Evolutionary conservation across 768 basidiomycete genomes (phyloP).

Genomic region (Suillus spraguei): DNA sequence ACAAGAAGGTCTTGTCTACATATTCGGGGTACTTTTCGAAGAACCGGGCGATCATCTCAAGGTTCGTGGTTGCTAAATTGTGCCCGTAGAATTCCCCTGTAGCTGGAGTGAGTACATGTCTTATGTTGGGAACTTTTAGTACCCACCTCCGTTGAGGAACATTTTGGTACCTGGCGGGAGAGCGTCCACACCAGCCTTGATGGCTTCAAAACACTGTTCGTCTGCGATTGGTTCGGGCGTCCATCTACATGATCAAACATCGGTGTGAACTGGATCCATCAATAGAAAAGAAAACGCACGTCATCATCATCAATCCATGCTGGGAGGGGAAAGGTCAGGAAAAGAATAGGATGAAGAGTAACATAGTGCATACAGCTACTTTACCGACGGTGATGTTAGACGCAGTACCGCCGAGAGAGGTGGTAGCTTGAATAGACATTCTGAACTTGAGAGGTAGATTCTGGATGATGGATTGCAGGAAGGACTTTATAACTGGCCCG

Average conservation of each 20-base stretch:
- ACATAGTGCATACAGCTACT: slow-evolving; percentile 6
- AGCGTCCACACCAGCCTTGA: slow-evolving; percentile 52
- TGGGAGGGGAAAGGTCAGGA: neutral
- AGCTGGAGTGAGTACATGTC: neutral
- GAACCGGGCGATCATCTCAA: slow-evolving; percentile 53
- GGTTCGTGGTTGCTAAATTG: slow-evolving; percentile 42
- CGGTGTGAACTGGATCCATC: slow-evolving; percentile 1
- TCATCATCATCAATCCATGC: slow-evolving; percentile 60
- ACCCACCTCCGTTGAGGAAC: slow-evolving; percentile 51
- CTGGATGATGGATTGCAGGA: neutral
- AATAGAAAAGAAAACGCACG: slow-evolving; percentile 31
- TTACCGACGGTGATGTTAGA: neutral
- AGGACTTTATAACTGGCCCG: neutral
- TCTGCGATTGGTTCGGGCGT: slow-evolving; percentile 49
- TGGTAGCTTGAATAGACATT: slow-evolving; percentile 34
- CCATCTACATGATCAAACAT: slow-evolving; percentile 35
- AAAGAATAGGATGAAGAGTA: neutral
- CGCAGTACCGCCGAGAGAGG: slow-evolving; percentile 32
- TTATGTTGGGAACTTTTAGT: neutral
- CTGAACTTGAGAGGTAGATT: neutral
- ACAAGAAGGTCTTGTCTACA: slow-evolving; percentile 38
- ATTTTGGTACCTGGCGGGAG: slow-evolving; percentile 48
- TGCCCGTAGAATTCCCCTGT: slow-evolving; percentile 61
- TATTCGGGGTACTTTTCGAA: slow-evolving; percentile 43
- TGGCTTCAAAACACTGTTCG: slow-evolving; percentile 61